Percentiles rank a stretch among this genome's conserved stretches.
phyloP scores from a whole-genome alignment of 1,139 yeast species.

The Pichia sp. region DNA sequence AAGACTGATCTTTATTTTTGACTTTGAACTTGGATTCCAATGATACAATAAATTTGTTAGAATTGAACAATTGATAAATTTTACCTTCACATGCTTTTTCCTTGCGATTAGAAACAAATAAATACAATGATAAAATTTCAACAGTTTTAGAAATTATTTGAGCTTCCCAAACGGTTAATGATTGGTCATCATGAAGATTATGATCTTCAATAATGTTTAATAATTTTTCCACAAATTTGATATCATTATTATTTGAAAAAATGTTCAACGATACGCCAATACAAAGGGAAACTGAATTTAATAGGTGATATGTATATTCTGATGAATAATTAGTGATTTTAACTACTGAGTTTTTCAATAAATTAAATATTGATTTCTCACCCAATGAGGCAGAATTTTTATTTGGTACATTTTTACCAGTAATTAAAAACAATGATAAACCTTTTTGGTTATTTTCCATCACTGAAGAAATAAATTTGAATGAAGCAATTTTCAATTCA shows the following conservation, averaged over 20 bases:
- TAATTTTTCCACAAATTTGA: constrained; percentile 46
- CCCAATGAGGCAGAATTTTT: constrained; percentile 36
- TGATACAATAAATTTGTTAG: constrained; percentile 32
- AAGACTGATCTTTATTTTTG: constrained; percentile 37
- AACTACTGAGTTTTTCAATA: constrained; percentile 32
- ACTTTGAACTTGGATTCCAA: constrained; percentile 33
- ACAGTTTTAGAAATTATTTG: constrained; percentile 60
- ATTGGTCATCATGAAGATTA: not conserved
- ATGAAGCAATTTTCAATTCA: constrained; percentile 50
- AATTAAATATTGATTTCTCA: constrained; percentile 14
- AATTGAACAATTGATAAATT: constrained; percentile 40
- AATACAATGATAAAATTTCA: constrained; percentile 66
- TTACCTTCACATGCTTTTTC: constrained; percentile 36
- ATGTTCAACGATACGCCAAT: constrained; percentile 1
- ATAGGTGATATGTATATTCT: not conserved
- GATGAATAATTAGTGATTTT: constrained; percentile 26
- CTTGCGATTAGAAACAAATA: constrained; percentile 47
- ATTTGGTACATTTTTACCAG: constrained; percentile 38
- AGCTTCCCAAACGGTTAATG: constrained; percentile 30
- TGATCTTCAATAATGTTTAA: constrained; percentile 25
- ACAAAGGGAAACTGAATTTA: constrained; percentile 4
- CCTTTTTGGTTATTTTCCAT: constrained; percentile 84
- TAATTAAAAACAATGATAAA: constrained; percentile 65
- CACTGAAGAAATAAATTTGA: constrained; percentile 70
- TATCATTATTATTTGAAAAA: constrained; percentile 36